Base-by-base conservation (phyloP, 108 stramenopile genomes). In the Nitzschia sp. region DNA sequence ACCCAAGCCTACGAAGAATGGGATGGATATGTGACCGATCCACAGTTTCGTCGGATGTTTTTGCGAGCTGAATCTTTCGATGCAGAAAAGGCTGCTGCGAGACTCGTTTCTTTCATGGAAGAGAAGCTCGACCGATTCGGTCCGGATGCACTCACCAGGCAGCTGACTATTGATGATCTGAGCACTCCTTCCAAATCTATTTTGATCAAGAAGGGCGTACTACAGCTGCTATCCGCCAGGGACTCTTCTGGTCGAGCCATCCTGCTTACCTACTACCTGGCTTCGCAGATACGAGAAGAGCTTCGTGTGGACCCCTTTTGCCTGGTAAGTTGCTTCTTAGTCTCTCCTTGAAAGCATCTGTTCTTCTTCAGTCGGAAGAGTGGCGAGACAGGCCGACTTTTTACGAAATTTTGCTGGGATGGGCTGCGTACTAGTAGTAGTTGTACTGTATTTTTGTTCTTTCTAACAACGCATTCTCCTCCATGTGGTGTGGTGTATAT, bases 31-130 rank as follows among this genome's bases (percentile, higher is more conserved):
- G 5, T 54, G 30, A 31, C 22, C 2, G 16, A 38, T 27, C 38
- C 4, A 28, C 13, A 16, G 4, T 63, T 62, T 41, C 46, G 73
- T n/a, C 17, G 52, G 1, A 32, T 48, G 31, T 74, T 74, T 30
- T 45, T 74, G 32, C 57, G 73, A 27, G 58, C 58, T 13, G 66
- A 74, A 19, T 29, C 19, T 1, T 74, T 54, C 19, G 58, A 74
- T 41, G 29, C 73, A 17, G 38, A 52, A 35, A 60, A 52, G 44
- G 65, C 73, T 1, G 72, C 72, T 0, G 19, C 25, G 17, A 25
- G 72, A 22, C 16, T 73, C 2, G 45, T 73, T 2, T 27, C 22
- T 1, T 73, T 23, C 27, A 46, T 64, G 45, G 72, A 73, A 34
- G 33, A 35, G 2, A 66, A 66, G 27, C 23, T 53, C 5, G 1